Conservation (phyloP, 148 eudicot species). For the Diospyros lotus region DNA sequence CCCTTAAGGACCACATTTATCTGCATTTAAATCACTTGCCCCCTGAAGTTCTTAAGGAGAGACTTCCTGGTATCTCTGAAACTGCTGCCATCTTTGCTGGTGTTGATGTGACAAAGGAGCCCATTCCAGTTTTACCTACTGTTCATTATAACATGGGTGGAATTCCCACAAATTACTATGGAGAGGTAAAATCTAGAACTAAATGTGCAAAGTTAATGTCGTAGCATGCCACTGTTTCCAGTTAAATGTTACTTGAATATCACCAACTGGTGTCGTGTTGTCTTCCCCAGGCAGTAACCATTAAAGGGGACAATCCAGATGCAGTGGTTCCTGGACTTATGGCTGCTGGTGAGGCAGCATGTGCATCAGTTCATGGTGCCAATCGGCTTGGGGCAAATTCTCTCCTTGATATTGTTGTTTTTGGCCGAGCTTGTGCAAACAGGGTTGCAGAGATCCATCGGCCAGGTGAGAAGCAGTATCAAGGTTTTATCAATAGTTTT, state of each 20-base stretch:
- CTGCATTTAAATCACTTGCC: constrained; percentile 98
- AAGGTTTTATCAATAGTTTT: neutral
- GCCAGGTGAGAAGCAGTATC: constrained; percentile 53
- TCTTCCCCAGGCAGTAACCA: constrained; percentile 67
- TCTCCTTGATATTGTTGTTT: constrained; percentile 98
- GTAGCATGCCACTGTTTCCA: neutral
- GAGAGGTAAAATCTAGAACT: constrained; percentile 63
- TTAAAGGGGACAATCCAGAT: constrained; percentile 83
- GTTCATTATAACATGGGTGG: constrained; percentile 99
- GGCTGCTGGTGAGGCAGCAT: constrained; percentile 99
- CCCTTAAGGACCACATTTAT: constrained; percentile 91
- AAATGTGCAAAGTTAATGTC: neutral
- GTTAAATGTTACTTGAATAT: neutral
- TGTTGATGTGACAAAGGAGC: constrained; percentile 98
- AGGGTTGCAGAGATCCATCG: constrained; percentile 84
- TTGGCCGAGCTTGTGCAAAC: constrained; percentile 97
- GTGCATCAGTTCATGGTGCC: constrained; percentile 99
- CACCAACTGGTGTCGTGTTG: neutral
- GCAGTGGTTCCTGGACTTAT: constrained; percentile 83
- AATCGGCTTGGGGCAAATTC: constrained; percentile 98
- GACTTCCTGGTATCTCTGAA: constrained; percentile 99
- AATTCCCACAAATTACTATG: constrained; percentile 90
- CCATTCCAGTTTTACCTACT: constrained; percentile 97
- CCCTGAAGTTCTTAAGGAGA: constrained; percentile 96
- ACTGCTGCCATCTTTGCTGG: constrained; percentile 99